These are phyloP conservation scores for Microsporum audouinii DNA, from an alignment of 2,329 filamentous ascomycete species.

Conservation along the genomic window DNA sequence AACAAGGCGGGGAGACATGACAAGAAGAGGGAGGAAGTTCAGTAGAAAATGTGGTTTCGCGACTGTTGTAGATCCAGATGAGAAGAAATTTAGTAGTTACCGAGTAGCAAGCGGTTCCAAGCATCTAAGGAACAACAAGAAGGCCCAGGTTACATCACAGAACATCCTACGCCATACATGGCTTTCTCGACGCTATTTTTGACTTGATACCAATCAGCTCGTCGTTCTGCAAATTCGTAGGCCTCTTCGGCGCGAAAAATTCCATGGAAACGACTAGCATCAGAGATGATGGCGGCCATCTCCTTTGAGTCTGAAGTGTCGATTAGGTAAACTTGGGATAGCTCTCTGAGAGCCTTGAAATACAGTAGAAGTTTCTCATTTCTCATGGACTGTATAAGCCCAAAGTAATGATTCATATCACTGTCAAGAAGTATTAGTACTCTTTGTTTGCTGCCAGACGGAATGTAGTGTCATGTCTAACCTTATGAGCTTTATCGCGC, in stretches of 20 bases:
- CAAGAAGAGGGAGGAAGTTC: no score
- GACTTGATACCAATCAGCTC: constrained; percentile 91
- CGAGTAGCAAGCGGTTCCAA: no score
- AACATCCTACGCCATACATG: constrained; percentile 92
- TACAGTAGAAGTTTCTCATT: constrained; percentile 80
- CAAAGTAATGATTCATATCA: constrained; percentile 89
- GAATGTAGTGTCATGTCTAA: constrained; percentile 19
- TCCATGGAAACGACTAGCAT: constrained; percentile 77
- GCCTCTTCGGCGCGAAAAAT: constrained; percentile 94
- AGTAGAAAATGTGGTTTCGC: no score
- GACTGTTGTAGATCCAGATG: no score
- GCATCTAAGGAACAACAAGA: no score
- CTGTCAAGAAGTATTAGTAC: constrained; percentile 33
- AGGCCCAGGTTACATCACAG: constrained; percentile 55
- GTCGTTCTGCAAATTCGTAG: constrained; percentile 87
- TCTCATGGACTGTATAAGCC: constrained; percentile 67
- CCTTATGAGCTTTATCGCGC: constrained; percentile 79
- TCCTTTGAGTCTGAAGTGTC: constrained; percentile 80
- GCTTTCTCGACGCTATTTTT: constrained; percentile 81
- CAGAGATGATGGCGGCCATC: constrained; percentile 87
- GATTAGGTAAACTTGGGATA: constrained; percentile 92
- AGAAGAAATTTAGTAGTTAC: no score
- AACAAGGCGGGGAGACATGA: no score
- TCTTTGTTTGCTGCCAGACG: background rate
- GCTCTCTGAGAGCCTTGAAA: constrained; percentile 80